Percentiles rank a stretch among this genome's conserved stretches.
Conservation (phyloP, 805 yeast species). For the Yarrowia alimentaria region DNA sequence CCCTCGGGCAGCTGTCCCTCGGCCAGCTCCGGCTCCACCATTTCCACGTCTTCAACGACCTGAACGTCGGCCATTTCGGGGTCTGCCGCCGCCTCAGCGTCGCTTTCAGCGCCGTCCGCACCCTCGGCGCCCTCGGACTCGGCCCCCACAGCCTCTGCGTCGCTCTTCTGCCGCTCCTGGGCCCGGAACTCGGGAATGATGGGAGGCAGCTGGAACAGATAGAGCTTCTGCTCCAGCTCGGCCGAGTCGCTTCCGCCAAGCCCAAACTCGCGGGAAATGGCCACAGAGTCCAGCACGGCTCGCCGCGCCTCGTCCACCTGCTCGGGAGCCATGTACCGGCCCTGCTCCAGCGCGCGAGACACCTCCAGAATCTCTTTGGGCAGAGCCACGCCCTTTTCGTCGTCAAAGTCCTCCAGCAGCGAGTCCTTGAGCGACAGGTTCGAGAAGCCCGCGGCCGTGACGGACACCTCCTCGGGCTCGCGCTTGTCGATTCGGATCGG, state of each 20-base stretch:
- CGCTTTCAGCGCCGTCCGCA: slow-evolving; percentile 1
- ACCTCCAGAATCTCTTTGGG: slow-evolving; percentile 27
- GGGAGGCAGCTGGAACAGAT: slow-evolving; percentile 52
- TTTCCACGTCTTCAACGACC: slow-evolving; percentile 30
- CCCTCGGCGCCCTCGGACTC: neutral
- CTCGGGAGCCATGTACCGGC: slow-evolving; percentile 24
- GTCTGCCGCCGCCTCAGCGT: slow-evolving; percentile 9
- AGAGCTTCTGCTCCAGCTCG: slow-evolving; percentile 36
- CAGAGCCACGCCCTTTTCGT: slow-evolving; percentile 2
- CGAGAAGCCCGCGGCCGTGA: neutral
- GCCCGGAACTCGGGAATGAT: slow-evolving; percentile 44
- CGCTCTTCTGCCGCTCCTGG: slow-evolving; percentile 31
- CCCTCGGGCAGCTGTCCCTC: slow-evolving; percentile 46
- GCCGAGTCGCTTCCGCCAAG: slow-evolving; percentile 26
- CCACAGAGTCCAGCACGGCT: slow-evolving; percentile 2
- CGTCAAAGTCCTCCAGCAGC: slow-evolving; percentile 2
- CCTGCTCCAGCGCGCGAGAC: slow-evolving; percentile 20
- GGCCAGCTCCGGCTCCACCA: slow-evolving; percentile 3
- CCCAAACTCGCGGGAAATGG: slow-evolving; percentile 21
- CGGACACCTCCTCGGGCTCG: slow-evolving; percentile 28
- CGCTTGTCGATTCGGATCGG: slow-evolving; percentile 34
- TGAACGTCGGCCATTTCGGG: too few species aligned
- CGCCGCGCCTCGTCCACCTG: slow-evolving; percentile 27
- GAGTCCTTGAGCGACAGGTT: neutral
- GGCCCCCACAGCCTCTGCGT: slow-evolving; percentile 28